Base-by-base conservation (phyloP, 345 rosid genomes). In the Hirschfeldia incana region DNA sequence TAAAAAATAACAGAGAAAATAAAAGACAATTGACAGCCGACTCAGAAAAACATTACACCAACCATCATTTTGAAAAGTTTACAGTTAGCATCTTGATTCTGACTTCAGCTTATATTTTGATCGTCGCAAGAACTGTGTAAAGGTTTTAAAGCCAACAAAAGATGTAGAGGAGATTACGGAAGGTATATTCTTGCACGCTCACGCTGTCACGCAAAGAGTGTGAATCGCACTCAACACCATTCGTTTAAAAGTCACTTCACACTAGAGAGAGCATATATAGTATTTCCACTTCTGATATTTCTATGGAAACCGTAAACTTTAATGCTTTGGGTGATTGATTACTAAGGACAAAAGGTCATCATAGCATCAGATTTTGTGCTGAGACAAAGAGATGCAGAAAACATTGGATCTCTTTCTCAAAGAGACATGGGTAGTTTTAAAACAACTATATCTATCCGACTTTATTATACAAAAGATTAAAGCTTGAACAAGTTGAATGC, bases 261-360 rank as follows among this genome's bases (percentile, higher is more conserved):
- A 53, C 58, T 51, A 13, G 8, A 51, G 16, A 46, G 8, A 51
- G 21, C 60, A 7, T 70, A 21, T 21, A 26, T 64, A 15, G 33
- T 65, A 65, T 8, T 70, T 27, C 76, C 74, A 68, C 61, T 68
- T 46, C 28, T 9, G 57, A 34, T 70, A 32, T 30, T 69, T 61
- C 36, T 49, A 26, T 69, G 16, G 29, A 59, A 33, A 60, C 16
- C 57, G 17, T 60, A 44, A 12, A 17, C n/a, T 12, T 46, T 58
- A 46, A 69, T 76, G 62, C 34, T 60, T 60, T 33, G 74, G 9
- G 46, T 46, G 58, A 16, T 69, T 60, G 68, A 44, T 33, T 6
- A 33, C 53, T 42, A 44, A 13, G 2, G 64, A 27, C 33, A 33
- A 46, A 46, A 46, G 6, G 55, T 44, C 51, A 58, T 27, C 9